phyloP scores from a whole-genome alignment of 352 stramenopile genomes.

The Phytophthora tubulina region DNA sequence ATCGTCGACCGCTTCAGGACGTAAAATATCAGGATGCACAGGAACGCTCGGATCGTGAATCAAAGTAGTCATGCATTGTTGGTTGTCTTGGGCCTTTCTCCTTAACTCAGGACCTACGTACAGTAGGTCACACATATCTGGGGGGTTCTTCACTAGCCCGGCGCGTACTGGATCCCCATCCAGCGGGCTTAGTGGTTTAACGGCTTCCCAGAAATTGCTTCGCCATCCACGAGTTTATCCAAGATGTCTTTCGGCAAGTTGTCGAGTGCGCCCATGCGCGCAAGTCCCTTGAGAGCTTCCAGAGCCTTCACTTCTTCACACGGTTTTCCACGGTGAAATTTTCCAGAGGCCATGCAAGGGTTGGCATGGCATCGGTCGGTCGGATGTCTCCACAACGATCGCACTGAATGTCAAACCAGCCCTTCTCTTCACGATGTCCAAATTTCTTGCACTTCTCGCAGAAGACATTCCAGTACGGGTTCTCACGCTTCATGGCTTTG shows the following conservation, averaged over 20 bases:
- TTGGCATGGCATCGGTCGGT: background rate
- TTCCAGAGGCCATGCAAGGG: background rate
- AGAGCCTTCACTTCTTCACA: background rate
- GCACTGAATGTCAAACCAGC: constrained; percentile 4
- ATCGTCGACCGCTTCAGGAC: background rate
- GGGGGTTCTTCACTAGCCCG: background rate
- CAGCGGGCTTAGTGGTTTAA: constrained; percentile 35
- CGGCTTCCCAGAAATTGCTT: background rate
- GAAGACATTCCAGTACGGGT: background rate
- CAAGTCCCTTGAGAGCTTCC: background rate
- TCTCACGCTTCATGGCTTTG: background rate
- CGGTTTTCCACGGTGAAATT: background rate
- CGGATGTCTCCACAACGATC: background rate
- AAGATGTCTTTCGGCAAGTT: background rate
- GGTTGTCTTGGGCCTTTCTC: constrained; percentile 4
- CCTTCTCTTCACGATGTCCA: background rate
- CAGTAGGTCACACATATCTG: constrained; percentile 26
- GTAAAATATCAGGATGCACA: background rate
- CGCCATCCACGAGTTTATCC: background rate
- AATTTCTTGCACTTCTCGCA: background rate
- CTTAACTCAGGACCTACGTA: constrained; percentile 20
- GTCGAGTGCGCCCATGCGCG: constrained; percentile 3
- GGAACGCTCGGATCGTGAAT: constrained; percentile 7
- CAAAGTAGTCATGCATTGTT: constrained; percentile 17
- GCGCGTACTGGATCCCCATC: constrained; percentile 23